Conservation (phyloP, 768 basidiomycete species). For the Lactifluus volemus region DNA sequence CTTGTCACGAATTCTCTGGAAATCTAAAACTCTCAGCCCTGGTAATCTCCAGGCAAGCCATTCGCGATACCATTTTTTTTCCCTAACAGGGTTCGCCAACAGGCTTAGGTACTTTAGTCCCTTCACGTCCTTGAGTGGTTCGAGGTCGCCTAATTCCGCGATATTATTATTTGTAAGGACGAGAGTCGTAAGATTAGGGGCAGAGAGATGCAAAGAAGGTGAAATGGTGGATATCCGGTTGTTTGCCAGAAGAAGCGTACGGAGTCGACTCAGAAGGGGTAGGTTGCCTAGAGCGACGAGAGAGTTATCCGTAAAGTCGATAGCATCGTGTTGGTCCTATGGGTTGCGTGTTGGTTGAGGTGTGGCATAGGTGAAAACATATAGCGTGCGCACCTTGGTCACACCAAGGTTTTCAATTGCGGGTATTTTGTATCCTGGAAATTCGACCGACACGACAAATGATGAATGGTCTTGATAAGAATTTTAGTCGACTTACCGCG, state of each 20-base stretch:
- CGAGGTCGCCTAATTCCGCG: conserved; percentile 73
- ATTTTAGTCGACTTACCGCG: conserved; percentile 48
- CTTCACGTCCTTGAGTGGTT: conserved; percentile 69
- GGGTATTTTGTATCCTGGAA: conserved; percentile 77
- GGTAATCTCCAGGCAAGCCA: conserved; percentile 89
- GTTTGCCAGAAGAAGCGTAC: conserved; percentile 79
- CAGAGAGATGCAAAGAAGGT: conserved; percentile 70
- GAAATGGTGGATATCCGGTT: conserved; percentile 84
- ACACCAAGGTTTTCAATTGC: conserved; percentile 96
- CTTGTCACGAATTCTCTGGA: conserved; percentile 91
- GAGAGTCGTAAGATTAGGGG: conserved; percentile 76
- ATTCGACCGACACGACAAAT: not conserved
- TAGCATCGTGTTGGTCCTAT: conserved; percentile 89
- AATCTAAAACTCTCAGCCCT: conserved; percentile 86
- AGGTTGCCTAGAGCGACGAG: conserved; percentile 76
- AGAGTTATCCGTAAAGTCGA: conserved; percentile 90
- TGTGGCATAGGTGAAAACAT: conserved; percentile 11
- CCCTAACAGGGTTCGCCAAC: conserved; percentile 74
- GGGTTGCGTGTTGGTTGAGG: not conserved
- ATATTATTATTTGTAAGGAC: conserved; percentile 80
- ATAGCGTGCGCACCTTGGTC: conserved; percentile 52
- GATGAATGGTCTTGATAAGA: conserved; percentile 1
- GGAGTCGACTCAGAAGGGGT: conserved; percentile 76
- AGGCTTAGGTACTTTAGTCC: conserved; percentile 69
- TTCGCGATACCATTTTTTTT: conserved; percentile 95